Conservation (phyloP, 345 rosid genomes). For the Arabidopsis arenosa region DNA sequence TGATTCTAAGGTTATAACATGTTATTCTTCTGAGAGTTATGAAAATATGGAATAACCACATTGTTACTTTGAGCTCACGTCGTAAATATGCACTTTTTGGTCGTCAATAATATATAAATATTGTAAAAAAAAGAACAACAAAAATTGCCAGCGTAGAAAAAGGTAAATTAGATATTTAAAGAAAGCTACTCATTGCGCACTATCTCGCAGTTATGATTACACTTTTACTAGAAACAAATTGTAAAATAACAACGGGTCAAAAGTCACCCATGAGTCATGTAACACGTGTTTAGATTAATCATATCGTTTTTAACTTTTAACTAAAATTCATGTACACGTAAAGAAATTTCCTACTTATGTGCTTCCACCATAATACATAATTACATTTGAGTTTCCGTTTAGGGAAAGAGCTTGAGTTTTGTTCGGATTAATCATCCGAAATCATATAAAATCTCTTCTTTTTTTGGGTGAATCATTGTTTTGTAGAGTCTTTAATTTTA, state of each 20-base stretch:
- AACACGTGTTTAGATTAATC: slow-evolving; percentile 47
- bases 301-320: slow-evolving; percentile 17
- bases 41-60: neutral
- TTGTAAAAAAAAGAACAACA: neutral
- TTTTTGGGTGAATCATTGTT: slow-evolving; percentile 16
- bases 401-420: slow-evolving; percentile 30
- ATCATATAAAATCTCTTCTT: neutral
- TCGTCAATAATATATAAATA: slow-evolving; percentile 21
- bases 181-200: slow-evolving; percentile 45
- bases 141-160: slow-evolving; percentile 25
- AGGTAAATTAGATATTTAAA: slow-evolving; percentile 7
- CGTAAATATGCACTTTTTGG: slow-evolving; percentile 36
- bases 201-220: slow-evolving; percentile 39
- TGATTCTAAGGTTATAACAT: neutral
- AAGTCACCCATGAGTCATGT: slow-evolving; percentile 36
- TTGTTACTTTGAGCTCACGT: slow-evolving; percentile 40
- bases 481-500: neutral
- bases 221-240: slow-evolving; percentile 31
- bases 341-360: slow-evolving; percentile 35
- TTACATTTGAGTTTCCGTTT: slow-evolving; percentile 41
- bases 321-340: slow-evolving; percentile 33
- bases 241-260: slow-evolving; percentile 19
- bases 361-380: slow-evolving; percentile 34
- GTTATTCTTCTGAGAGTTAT: neutral
- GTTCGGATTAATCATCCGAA: neutral